Evolutionary conservation across 2,329 filamentous ascomycete species (phyloP).

Genomic region (Emydomyces testavorans): DNA sequence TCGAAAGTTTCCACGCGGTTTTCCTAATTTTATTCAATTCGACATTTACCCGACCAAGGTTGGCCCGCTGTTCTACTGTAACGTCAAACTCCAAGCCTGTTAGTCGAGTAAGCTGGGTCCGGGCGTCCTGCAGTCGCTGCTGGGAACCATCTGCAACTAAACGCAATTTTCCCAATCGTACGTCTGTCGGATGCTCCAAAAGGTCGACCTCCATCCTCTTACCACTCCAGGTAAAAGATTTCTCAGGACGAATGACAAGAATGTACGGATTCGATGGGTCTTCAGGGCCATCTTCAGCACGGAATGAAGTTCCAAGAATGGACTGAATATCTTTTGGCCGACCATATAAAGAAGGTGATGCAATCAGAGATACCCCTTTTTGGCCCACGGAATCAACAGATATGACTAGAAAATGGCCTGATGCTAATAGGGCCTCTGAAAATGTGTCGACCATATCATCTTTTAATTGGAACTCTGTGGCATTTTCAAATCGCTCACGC

Average conservation of each 20-base stretch:
- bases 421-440: slow-evolving; percentile 66
- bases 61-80: slow-evolving; percentile 82
- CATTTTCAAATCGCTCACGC: slow-evolving; percentile 90
- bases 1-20: slow-evolving; percentile 90
- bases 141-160: slow-evolving; percentile 82
- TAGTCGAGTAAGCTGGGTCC: slow-evolving; percentile 62
- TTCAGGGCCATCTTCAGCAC: slow-evolving; percentile 56
- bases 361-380: slow-evolving; percentile 70
- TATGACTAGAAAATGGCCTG: slow-evolving; percentile 79
- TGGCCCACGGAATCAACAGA: slow-evolving; percentile 54
- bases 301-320: slow-evolving; percentile 69
- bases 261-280: slow-evolving; percentile 74
- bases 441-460: slow-evolving; percentile 61
- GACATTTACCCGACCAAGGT: slow-evolving; percentile 80
- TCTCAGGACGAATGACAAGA: slow-evolving; percentile 71
- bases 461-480: slow-evolving; percentile 81
- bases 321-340: slow-evolving; percentile 71
- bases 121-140: slow-evolving; percentile 64
- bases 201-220: slow-evolving; percentile 59
- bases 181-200: slow-evolving; percentile 66
- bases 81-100: slow-evolving; percentile 78
- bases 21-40: slow-evolving; percentile 90
- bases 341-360: slow-evolving; percentile 64
- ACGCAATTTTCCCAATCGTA: slow-evolving; percentile 75
- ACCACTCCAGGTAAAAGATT: slow-evolving; percentile 69